These are phyloP conservation scores for Gnaphalium uliginosum DNA, from an alignment of 129 eudicot species.

Conservation along the genomic window DNA sequence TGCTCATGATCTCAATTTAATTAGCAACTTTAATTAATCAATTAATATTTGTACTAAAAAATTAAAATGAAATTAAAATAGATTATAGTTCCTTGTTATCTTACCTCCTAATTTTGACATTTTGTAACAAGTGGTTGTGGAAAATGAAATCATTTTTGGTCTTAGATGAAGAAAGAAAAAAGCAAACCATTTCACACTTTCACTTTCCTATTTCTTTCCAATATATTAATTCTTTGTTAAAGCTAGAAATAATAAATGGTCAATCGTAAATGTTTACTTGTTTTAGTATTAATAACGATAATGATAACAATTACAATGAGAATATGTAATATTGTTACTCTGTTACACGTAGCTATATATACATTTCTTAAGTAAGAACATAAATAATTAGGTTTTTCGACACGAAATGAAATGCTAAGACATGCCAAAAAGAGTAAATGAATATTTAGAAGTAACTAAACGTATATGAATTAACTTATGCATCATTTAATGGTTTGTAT, in stretches of 20 bases:
- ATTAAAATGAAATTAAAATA: no score
- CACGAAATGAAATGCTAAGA: no score
- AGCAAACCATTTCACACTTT: slow-evolving; percentile 7
- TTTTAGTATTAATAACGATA: neutral
- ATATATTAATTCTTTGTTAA: neutral
- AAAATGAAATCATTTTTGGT: neutral
- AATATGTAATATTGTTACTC: neutral
- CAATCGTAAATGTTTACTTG: neutral
- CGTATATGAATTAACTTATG: no score
- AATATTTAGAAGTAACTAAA: no score
- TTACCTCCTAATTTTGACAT: neutral
- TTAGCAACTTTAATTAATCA: neutral
- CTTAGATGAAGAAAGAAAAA: slow-evolving; percentile 2
- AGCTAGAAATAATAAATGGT: neutral
- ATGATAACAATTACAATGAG: neutral
- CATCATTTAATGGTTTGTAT: no score
- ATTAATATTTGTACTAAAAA: no score
- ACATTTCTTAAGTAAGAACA: neutral
- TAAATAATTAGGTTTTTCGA: no score
- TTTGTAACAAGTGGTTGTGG: slow-evolving; percentile 1
- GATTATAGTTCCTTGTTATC: neutral
- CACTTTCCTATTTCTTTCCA: slow-evolving; percentile 22
- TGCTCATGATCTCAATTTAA: no score
- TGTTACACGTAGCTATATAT: neutral
- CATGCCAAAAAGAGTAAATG: no score